Evolutionary conservation across 352 stramenopile species (phyloP), one percentile per base, ranked within the genome.

Genomic region (Vaucheria bursata): DNA sequence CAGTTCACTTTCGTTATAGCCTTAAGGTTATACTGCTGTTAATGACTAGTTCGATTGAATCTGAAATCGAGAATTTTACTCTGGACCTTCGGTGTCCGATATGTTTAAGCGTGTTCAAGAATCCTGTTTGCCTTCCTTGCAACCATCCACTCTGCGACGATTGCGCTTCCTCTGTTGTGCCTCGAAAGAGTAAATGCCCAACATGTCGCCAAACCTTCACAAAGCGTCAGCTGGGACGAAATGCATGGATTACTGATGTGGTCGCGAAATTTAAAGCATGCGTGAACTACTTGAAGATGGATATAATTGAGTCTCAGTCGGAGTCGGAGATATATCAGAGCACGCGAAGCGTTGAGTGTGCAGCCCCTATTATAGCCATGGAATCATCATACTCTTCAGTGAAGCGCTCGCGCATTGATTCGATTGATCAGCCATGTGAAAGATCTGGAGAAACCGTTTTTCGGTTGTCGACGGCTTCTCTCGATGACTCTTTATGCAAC

Each of bases 131-230:
- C 53, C 53, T 68, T 2, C 53, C 53, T 34, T 68, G 53, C 53
- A 68, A 68, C 53, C 53, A 68, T 34, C 53, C 53, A 2, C 8
- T 68, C 2, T 68, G 53, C 53, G 8, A 2, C 31, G 2, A 68
- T 31, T 68, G 53, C 53, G 53, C 53, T 31, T 34, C 37, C 2
- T 34, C 6, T 2, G 8, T 68, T 2, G 2, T 68, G 37, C 31
- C 2, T 7, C 34, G 2, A 7, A 68, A 31, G 53, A 2, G 2
- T 34, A 31, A 59, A 12, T 68, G 53, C 8, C 53, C 53, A 31
- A 68, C 53, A 34, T 68, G 53, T 34, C 53, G 53, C 53, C 53
- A 68, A 34, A 34, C 34, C 31, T 68, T 68, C 53, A 68, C 2
- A 31, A 68, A 68, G 53, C 53, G 53, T 2, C 53, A 68, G 53